phyloP scores from a whole-genome alignment of 2,329 filamentous ascomycete genomes.

The Pseudocercospora crystallina region DNA sequence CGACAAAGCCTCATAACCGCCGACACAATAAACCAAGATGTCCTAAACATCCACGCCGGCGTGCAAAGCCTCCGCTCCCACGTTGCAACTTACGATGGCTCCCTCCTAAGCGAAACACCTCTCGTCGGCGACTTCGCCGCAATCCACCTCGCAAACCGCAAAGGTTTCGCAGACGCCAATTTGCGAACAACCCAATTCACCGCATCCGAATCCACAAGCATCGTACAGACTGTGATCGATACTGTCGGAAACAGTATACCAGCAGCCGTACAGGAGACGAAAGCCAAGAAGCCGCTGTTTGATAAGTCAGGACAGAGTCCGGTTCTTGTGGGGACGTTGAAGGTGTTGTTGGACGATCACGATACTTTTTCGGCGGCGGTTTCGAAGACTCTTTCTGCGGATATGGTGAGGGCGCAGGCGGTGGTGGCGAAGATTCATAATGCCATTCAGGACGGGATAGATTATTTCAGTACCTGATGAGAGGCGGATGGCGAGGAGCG shows the following conservation, averaged over 20 bases:
- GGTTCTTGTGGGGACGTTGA: constrained; percentile 22
- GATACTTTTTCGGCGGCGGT: constrained; percentile 15
- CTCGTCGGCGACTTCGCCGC: constrained; percentile 22
- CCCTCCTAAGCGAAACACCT: constrained; percentile 10
- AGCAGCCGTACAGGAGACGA: constrained; percentile 18
- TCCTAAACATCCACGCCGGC: constrained; percentile 23
- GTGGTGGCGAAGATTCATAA: constrained; percentile 15
- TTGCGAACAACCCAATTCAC: constrained; percentile 17
- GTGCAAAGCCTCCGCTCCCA: constrained; percentile 21
- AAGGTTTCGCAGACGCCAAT: constrained; percentile 24
- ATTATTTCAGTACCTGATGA: constrained; percentile 14
- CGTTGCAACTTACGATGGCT: constrained; percentile 13
- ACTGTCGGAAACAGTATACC: constrained; percentile 24
- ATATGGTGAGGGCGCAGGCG: constrained; percentile 12
- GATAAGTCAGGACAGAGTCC: constrained; percentile 10
- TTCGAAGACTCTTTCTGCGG: constrained; percentile 8
- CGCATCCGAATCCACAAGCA: constrained; percentile 17
- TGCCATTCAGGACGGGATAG: constrained; percentile 17
- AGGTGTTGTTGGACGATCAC: constrained; percentile 21
- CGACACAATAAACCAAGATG: constrained; percentile 21
- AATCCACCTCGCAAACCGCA: constrained; percentile 26
- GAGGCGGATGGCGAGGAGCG: too few relatives aligned
- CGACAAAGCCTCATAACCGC: constrained; percentile 21
- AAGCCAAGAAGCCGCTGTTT: constrained; percentile 22
- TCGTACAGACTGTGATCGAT: constrained; percentile 22